phyloP scores from a whole-genome alignment of 768 basidiomycete genomes.

The Pleurotus salmoneostramineus region DNA sequence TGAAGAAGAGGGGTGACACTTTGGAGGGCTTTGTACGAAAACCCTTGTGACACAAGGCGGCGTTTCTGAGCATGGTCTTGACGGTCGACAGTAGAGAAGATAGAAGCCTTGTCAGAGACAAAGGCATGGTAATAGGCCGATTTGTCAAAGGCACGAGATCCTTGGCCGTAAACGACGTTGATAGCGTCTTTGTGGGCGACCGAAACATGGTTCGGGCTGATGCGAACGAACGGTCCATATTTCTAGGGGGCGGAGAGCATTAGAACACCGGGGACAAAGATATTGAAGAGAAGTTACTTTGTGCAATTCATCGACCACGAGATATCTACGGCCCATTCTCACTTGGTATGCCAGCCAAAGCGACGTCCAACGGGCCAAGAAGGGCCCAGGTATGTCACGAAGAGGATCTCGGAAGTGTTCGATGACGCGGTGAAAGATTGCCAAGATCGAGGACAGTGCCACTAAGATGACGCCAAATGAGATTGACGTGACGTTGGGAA shows the following conservation, averaged over 20 bases:
- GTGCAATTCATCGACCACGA: slow-evolving; percentile 24
- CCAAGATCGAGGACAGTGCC: slow-evolving; percentile 6
- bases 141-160: slow-evolving; percentile 23
- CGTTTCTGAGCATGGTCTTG: slow-evolving; percentile 26
- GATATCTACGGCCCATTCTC: slow-evolving; percentile 21
- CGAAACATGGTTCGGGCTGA: slow-evolving; percentile 29
- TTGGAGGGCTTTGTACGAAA: slow-evolving; percentile 18
- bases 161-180: slow-evolving; percentile 26
- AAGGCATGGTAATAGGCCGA: slow-evolving; percentile 29
- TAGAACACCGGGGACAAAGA: background rate
- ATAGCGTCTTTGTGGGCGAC: slow-evolving; percentile 22
- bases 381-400: slow-evolving; percentile 23
- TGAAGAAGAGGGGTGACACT: slow-evolving; percentile 18
- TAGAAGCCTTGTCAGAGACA: slow-evolving; percentile 20
- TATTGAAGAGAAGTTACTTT: slow-evolving; percentile 13
- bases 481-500: slow-evolving; percentile 1
- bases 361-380: slow-evolving; percentile 23
- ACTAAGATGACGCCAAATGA: slow-evolving; percentile 4
- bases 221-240: slow-evolving; percentile 25
- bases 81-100: slow-evolving; percentile 27
- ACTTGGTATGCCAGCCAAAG: slow-evolving; percentile 29
- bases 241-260: slow-evolving; percentile 12
- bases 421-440: background rate
- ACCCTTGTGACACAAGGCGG: slow-evolving; percentile 25
- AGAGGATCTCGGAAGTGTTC: slow-evolving; percentile 9